Evolutionary conservation across 2,329 filamentous ascomycete species (phyloP).

Genomic region (Zarea fungicola): DNA sequence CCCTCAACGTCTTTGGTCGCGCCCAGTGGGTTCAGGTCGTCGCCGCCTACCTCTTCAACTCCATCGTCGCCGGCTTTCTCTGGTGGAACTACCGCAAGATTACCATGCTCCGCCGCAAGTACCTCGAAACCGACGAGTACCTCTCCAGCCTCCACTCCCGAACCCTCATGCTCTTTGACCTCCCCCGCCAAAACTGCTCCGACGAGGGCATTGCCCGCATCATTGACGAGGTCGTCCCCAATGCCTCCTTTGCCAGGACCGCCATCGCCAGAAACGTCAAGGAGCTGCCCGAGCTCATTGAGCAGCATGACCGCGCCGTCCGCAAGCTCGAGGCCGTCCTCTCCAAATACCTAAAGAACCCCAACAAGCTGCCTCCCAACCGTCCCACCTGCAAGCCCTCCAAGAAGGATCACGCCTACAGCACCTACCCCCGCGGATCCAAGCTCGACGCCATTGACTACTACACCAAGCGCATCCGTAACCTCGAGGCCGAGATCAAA

Average conservation of each 20-base stretch:
- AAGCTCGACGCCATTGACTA: slow-evolving; percentile 95
- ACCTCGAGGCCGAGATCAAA: slow-evolving; percentile 78
- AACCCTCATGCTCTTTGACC: slow-evolving; percentile 72
- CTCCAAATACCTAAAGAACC: slow-evolving; percentile 87
- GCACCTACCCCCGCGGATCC: slow-evolving; percentile 58
- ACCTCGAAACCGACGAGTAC: slow-evolving; percentile 83
- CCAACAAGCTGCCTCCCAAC: slow-evolving; percentile 67
- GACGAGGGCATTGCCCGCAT: slow-evolving; percentile 86
- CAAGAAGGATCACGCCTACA: slow-evolving; percentile 68
- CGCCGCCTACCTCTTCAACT: slow-evolving; percentile 61
- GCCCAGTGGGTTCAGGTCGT: slow-evolving; percentile 56
- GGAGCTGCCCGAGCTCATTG: slow-evolving; percentile 77
- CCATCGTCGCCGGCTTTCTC: slow-evolving; percentile 72
- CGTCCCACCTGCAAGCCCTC: slow-evolving; percentile 76
- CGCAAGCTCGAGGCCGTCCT: slow-evolving; percentile 76
- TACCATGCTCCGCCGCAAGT: slow-evolving; percentile 63
- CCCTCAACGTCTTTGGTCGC: slow-evolving; percentile 46
- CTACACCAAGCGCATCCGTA: slow-evolving; percentile 75
- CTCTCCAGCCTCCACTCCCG: slow-evolving; percentile 78
- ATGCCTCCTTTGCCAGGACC: slow-evolving; percentile 71
- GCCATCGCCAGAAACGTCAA: slow-evolving; percentile 90
- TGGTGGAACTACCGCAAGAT: slow-evolving; percentile 88
- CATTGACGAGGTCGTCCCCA: slow-evolving; percentile 73
- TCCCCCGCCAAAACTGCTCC: slow-evolving; percentile 68
- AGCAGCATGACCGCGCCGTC: slow-evolving; percentile 75